A percentile compares a stretch with the other conserved stretches of the same genome.
Conservation (phyloP, 108 stramenopile species). For the Pseudonitzschia pungens region DNA sequence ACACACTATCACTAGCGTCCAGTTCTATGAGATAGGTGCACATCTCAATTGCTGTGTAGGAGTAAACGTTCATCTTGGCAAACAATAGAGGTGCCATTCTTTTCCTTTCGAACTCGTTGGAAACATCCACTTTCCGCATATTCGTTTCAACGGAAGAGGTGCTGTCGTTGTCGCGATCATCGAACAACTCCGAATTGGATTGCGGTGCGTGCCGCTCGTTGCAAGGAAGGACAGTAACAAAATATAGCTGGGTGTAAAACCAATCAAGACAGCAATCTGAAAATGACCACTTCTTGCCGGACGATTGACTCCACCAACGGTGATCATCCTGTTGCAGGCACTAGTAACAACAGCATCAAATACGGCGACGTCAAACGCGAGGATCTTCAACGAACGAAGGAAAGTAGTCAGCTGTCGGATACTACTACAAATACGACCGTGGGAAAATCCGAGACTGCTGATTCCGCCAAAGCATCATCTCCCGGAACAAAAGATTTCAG, state of each 20-base stretch:
- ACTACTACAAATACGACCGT: background rate
- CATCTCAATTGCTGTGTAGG: slow-evolving; percentile 2
- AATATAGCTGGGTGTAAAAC: background rate
- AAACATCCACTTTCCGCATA: background rate
- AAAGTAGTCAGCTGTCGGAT: background rate
- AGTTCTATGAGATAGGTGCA: background rate
- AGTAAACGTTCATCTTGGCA: background rate
- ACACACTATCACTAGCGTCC: background rate
- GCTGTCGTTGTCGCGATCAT: background rate
- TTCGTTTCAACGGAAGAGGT: background rate
- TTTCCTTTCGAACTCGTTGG: background rate
- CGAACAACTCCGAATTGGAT: background rate
- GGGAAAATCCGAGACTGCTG: background rate
- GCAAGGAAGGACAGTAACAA: background rate
- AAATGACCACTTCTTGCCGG: background rate
- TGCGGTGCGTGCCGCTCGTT: background rate
- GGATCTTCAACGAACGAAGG: background rate
- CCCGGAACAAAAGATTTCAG: background rate
- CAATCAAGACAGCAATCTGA: background rate
- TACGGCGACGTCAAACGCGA: background rate
- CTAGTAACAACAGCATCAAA: background rate
- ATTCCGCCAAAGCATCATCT: background rate
- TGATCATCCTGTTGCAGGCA: background rate
- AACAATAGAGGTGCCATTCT: background rate
- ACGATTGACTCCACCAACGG: background rate